These are phyloP conservation scores for Triglochin maritima DNA, from an alignment of 106 monocot species.

Conservation along the genomic window DNA sequence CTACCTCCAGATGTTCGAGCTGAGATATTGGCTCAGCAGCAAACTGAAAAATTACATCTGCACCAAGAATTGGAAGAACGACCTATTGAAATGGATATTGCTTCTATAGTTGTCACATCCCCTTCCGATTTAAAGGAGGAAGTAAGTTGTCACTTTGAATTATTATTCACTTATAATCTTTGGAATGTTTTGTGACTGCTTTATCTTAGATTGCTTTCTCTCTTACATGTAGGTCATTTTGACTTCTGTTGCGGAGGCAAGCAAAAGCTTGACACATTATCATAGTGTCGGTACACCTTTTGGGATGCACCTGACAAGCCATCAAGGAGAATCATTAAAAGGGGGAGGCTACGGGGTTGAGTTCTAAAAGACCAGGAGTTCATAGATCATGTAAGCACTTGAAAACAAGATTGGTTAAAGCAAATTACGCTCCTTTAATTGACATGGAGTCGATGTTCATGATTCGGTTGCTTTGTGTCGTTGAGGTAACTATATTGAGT, in stretches of 20 bases:
- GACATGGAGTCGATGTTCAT: constrained; percentile 68
- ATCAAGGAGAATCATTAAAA: constrained; percentile 74
- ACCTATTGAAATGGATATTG: constrained; percentile 99
- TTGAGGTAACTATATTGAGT: constrained; percentile 44
- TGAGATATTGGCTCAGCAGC: constrained; percentile 89
- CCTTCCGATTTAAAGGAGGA: constrained; percentile 97
- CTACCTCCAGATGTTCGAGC: constrained; percentile 96
- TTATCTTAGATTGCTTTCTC: background rate
- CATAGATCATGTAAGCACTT: constrained; percentile 33
- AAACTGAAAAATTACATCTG: constrained; percentile 68
- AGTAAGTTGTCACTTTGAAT: constrained; percentile 16
- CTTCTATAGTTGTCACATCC: constrained; percentile 97
- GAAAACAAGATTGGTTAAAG: constrained; percentile 60
- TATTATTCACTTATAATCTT: too few relatives aligned
- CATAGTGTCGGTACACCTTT: constrained; percentile 56
- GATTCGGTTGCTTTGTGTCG: constrained; percentile 84
- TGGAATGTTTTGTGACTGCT: background rate
- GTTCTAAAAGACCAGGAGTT: constrained; percentile 39
- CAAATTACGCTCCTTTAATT: constrained; percentile 75
- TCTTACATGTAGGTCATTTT: constrained; percentile 57
- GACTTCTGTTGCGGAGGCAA: constrained; percentile 98
- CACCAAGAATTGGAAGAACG: constrained; percentile 94
- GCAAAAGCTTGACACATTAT: constrained; percentile 90
- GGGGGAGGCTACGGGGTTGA: constrained; percentile 45
- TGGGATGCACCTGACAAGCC: constrained; percentile 72